Evolutionary conservation across 371 early-diverging fungal species (phyloP).

Genomic region (Hamiltosporidium tvaerminnensis): DNA sequence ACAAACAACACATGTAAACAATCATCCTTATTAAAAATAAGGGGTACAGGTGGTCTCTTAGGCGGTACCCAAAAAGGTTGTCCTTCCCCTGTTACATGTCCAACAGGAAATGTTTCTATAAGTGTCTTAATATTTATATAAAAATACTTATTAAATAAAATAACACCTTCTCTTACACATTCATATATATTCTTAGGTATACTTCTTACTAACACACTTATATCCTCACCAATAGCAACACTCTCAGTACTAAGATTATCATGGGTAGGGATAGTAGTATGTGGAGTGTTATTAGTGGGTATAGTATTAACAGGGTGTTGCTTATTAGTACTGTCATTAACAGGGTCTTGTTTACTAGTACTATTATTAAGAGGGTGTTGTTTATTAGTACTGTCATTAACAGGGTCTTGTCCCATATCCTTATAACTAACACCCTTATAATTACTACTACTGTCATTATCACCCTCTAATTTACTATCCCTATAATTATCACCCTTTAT

Average conservation of each 20-base stretch:
- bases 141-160: slow-evolving; percentile 35
- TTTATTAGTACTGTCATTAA: slow-evolving; percentile 29
- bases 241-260: too few relatives aligned
- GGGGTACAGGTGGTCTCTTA: slow-evolving; percentile 44
- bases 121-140: background rate
- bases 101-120: slow-evolving; percentile 36
- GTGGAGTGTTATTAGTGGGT: too few relatives aligned
- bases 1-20: slow-evolving; percentile 41
- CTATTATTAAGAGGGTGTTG: too few relatives aligned
- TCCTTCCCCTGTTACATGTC: slow-evolving; percentile 50
- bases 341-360: too few relatives aligned
- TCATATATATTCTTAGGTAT: slow-evolving; percentile 26
- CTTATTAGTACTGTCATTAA: too few relatives aligned
- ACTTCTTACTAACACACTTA: slow-evolving; percentile 12
- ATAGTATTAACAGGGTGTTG: too few relatives aligned
- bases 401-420: slow-evolving; percentile 52
- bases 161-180: slow-evolving; percentile 28
- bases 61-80: slow-evolving; percentile 54
- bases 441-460: too few relatives aligned
- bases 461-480: too few relatives aligned
- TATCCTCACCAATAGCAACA: slow-evolving; percentile 25
- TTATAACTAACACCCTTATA: slow-evolving; percentile 53
- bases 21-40: slow-evolving; percentile 37
- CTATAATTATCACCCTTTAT: too few relatives aligned
- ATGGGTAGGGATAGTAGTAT: too few relatives aligned